Conservation (phyloP, 805 yeast species). For the Osmozyma mogii region DNA sequence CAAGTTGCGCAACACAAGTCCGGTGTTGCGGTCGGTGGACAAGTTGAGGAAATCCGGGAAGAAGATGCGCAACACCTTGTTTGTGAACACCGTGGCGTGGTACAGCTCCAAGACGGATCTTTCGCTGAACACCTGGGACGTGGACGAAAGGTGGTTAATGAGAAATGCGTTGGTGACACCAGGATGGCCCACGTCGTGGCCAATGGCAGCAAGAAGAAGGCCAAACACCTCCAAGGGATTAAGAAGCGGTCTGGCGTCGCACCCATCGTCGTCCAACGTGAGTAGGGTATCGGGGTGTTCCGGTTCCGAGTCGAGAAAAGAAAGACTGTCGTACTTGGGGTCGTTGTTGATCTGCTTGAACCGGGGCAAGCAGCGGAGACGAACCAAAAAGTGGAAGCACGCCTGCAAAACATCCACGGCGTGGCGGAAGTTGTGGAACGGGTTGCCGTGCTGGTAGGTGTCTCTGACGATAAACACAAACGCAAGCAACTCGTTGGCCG, state of each 20-base stretch:
- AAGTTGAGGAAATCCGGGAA: slow-evolving; percentile 27
- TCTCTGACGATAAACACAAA: slow-evolving; percentile 65
- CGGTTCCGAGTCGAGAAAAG: slow-evolving; percentile 1
- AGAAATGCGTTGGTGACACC: slow-evolving; percentile 83
- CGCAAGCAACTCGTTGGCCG: slow-evolving; percentile 41
- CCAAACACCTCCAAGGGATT: slow-evolving; percentile 44
- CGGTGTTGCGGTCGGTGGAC: slow-evolving; percentile 31
- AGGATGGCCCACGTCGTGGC: slow-evolving; percentile 96
- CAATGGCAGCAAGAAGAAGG: slow-evolving; percentile 72
- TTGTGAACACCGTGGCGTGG: slow-evolving; percentile 61
- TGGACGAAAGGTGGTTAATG: slow-evolving; percentile 49
- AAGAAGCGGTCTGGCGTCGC: slow-evolving; percentile 26
- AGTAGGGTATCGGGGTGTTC: no score
- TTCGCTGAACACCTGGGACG: slow-evolving; percentile 54
- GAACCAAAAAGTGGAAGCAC: slow-evolving; percentile 55
- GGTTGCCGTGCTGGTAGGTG: slow-evolving; percentile 75
- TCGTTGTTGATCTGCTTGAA: slow-evolving; percentile 29
- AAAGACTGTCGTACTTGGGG: slow-evolving; percentile 17
- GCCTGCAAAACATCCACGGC: slow-evolving; percentile 95
- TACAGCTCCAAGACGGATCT: slow-evolving; percentile 74
- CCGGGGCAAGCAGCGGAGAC: slow-evolving; percentile 31
- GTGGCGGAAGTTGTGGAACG: slow-evolving; percentile 92
- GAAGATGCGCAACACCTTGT: slow-evolving; percentile 25
- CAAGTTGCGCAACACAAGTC: slow-evolving; percentile 17
- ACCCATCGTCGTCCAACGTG: no score